Percentiles rank a stretch among this genome's conserved stretches.
Conservation (phyloP, 139 green algal species). For the Diplosphaera chodatii region DNA sequence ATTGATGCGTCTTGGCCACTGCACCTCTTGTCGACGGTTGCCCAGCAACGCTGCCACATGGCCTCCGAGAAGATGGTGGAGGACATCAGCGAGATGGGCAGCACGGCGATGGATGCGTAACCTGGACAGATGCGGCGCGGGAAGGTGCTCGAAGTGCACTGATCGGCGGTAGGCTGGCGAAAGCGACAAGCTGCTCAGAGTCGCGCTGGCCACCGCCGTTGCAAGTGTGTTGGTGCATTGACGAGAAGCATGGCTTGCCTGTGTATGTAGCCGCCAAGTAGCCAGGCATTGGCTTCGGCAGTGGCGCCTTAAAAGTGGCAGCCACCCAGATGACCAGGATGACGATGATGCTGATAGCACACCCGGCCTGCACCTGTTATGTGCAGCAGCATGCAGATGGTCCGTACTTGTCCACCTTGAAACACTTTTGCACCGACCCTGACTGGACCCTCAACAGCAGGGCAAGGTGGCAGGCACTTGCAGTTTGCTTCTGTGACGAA, state of each 20-base stretch:
- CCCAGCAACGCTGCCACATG: constrained; percentile 76
- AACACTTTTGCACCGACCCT: too few species aligned
- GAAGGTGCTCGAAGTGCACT: too few species aligned
- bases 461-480: too few species aligned
- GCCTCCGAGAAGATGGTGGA: constrained; percentile 74
- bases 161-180: too few species aligned
- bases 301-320: constrained; percentile 45
- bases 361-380: constrained; percentile 14
- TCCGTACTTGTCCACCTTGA: too few species aligned
- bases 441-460: too few species aligned
- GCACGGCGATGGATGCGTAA: constrained; percentile 56
- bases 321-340: constrained; percentile 61
- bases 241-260: too few species aligned
- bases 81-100: constrained; percentile 62
- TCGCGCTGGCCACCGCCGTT: too few species aligned
- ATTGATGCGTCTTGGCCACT: background rate
- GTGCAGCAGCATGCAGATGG: background rate
- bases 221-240: too few species aligned
- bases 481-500: constrained; percentile 15
- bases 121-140: too few species aligned
- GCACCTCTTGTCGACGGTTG: constrained; percentile 10
- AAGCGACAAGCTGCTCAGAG: too few species aligned
- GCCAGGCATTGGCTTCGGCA: constrained; percentile 44
- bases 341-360: constrained; percentile 39
- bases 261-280: constrained; percentile 25